Evolutionary conservation across 768 basidiomycete species (phyloP).

Genomic region (Mycena maculata): DNA sequence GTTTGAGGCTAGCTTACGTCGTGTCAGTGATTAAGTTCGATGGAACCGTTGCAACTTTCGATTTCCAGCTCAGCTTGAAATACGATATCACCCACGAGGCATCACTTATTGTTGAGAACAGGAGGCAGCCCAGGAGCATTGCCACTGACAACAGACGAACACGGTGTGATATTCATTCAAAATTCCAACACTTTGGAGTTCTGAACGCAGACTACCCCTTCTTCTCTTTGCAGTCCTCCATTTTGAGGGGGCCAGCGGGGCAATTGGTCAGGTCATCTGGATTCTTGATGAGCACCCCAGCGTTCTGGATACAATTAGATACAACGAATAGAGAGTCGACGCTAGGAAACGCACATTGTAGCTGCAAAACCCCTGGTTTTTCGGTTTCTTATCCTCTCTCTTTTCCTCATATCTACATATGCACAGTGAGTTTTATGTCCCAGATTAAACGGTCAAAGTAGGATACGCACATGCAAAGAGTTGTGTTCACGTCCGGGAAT

Average conservation of each 20-base stretch:
- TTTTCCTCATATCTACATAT: neutral
- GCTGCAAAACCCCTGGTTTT: neutral
- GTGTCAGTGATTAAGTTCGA: no score
- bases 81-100: no score
- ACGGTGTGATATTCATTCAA: no score
- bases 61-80: no score
- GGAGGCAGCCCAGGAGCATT: no score
- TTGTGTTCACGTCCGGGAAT: neutral
- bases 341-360: neutral
- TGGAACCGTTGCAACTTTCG: no score
- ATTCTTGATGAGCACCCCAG: neutral
- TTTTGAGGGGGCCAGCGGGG: neutral
- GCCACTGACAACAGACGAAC: no score
- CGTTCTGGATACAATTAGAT: neutral
- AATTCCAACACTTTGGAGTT: no score
- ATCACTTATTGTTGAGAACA: no score
- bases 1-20: no score
- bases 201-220: no score
- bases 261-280: neutral
- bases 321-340: neutral
- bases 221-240: neutral
- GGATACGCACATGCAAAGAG: constrained; percentile 7
- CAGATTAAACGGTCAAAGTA: neutral
- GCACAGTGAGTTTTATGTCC: neutral
- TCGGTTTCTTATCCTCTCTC: neutral